Base-by-base conservation (phyloP, 75 land plant genomes). In the Selaginella moellendorffii region DNA sequence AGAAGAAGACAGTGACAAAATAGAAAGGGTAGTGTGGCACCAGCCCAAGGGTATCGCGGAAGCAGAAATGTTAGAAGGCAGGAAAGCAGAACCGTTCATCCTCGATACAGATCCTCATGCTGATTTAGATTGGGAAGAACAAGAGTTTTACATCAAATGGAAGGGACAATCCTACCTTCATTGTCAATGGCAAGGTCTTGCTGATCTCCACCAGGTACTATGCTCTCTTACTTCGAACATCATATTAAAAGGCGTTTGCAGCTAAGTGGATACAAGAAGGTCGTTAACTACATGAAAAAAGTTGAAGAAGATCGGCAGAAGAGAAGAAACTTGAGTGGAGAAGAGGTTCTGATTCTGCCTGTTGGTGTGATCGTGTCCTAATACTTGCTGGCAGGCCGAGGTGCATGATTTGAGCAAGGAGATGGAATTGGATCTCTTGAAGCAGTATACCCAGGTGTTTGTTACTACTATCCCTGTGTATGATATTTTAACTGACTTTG, bases 181-280 rank as follows among this genome's bases (percentile, higher is more conserved):
- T 65, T 89, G 97, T 68, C 88, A 89, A 52, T 95, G 99, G 99
- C 88, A 84, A 75, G 64, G 79, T 22, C 77, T 80, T 30, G 68
- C 82, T 64, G 99, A 89, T 23, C 80, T 95, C 42, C 83, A 84
- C 68, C 80, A 81, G 83, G 99, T 90, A 73, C 46, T 36, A 14
- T 36, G 46, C 46, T 5, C 10, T 36, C 5, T 5, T 36, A 36
- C 14, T 36, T 36, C 5, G 46, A 5, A 36, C 14, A 36, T 36
- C 14, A 14, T 36, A 5, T 36, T 5, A 5, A 36, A 5, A 36
- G 14, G 5, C 14, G 14, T 36, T 5, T 36, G 46, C 46, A 95
- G 99, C 81, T 95, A 63, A 82, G 83, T 74, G 99, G 99, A 25
- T 95, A 82, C 74, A 95, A 95, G 67, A 95, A 95, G 78, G 99